Evolutionary conservation across 208 protist genomes (phyloP), one percentile per base, ranked within the genome.

Genomic region (Acanthamoeba polyphaga): DNA sequence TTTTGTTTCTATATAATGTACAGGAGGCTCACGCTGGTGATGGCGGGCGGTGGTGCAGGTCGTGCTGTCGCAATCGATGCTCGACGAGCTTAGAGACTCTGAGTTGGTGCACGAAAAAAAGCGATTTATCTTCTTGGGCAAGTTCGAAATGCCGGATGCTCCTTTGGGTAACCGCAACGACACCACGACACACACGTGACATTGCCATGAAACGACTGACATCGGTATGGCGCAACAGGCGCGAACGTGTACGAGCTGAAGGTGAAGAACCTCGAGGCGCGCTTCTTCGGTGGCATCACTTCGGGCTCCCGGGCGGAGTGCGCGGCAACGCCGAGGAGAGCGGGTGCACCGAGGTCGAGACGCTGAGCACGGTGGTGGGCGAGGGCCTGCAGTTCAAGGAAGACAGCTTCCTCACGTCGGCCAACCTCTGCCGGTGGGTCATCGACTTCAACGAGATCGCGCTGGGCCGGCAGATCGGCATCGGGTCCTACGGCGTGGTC

Each of bases 401-500:
- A 9, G 34, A 29, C 32, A 78, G 62, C 62, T 78, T 78, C 70
- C 70, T 78, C 70, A 43, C 29, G 32, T 68, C 62, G 24, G 74
- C 74, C 46, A 84, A 84, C 74, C 34, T 84, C 3, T 46, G 34
- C 43, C 34, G 74, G 17, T 84, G 74, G 74, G n/a, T 84, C 46
- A 84, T 84, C 74, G 74, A 84, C 46, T 84, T 46, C 24, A 17
- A 84, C 46, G n/a, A 84, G 8, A 84, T 84, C 34, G 22, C 17
- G 2, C 19, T 84, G 22, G 74, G 46, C n/a, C 2, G 10, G 62
- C 62, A 68, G 62, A 38, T 90, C 34, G 84, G 84, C 24, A 22
- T 55, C 3, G 84, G 84, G 9, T 70, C 32, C 46, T 90, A 68
- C 84, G 84, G 84, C 53, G 84, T 68, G 46, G 84, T 90, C 53